Evolutionary conservation across 139 green algal genomes (phyloP), one percentile per base, ranked within the genome.

Genomic region (Micractinium sp.): DNA sequence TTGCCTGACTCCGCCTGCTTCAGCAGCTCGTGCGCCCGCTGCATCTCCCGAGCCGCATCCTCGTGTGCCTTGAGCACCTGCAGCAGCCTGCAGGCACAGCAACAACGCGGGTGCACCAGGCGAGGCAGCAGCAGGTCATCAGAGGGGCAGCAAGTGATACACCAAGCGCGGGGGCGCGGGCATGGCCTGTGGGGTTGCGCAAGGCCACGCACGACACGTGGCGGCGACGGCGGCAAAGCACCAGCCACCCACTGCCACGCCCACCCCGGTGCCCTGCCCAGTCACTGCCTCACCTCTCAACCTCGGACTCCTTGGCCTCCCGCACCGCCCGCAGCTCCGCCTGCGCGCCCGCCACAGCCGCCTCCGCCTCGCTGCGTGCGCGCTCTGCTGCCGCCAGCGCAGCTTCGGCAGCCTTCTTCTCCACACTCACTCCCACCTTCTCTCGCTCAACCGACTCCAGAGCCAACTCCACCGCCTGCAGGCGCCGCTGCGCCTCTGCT

Each of bases 41-140:
- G 83, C 83, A 87, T 74, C 67, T 87, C 83, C 0, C 38, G 38
- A 18, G 73, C 73, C 22, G 83, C 83, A 19, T 39, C 83, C 83
- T 87, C 83, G 31, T 80, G 83, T 0, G 83, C 83, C 22, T 66
- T 74, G 35, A 87, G 67, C 83, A 87, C 38, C 25, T 41, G 66
- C 83, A 81, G 29, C 83, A 87, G 83, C 39, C 83, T 87, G 83
- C 82, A 61, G 2, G n/a, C n/a, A n/a, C n/a, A n/a, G n/a, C n/a
- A n/a, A n/a, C n/a, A n/a, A n/a, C n/a, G n/a, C n/a, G n/a, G n/a
- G n/a, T 16, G 16, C 16, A 38, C 18, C 33, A 80, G 29, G 36
- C 27, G 39, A 2, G 22, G 29, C 31, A 33, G 27, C 31, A 41
- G 74, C 29, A 33, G 29, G 29, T 33, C 3, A 15, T 36, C 3